Evolutionary conservation across 2,329 filamentous ascomycete genomes (phyloP), one percentile per base, ranked within the genome.

Genomic region (Thermomyces lanuginosus): DNA sequence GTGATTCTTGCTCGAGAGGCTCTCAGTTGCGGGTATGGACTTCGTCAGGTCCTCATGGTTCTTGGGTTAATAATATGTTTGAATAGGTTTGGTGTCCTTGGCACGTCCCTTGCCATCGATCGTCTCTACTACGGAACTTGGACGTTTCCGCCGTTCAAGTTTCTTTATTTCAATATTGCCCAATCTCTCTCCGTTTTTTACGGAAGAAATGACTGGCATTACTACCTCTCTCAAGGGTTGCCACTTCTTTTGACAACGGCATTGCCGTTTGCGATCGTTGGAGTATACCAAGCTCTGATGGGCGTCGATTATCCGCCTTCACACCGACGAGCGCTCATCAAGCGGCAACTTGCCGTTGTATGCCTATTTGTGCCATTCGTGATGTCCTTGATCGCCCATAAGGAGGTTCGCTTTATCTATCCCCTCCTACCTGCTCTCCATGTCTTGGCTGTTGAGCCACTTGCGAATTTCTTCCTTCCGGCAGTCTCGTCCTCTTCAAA

Each of bases 391-490:
- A 79, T 95, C 38, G 73, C 82, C 1, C 89, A 98, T 58, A 98
- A 98, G 51, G 89, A 98, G 62, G 80, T 92, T 41, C 81, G 89
- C 43, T 98, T 98, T 59, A 79, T 95, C 39, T 92, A 92, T 44
- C 86, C 89, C 1, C 66, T 98, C 10, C 66, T 95, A 2, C 86
- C 89, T 1, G 66, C 75, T n/a, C 65, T 98, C 5, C 81, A 89
- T 47, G 59, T 92, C 35, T 60, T 95, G 20, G 71, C 79, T 1
- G 81, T 82, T 0, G 67, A 71, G 0, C 64, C 72, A 2, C 54
- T 80, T 9, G 60, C 68, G 2, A 50, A 60, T 6, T 83, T 80
- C 56, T 82, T 86, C 48, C 54, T 56, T 6, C 59, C 55, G 6
- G 45, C 49, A 5, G 33, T 61, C 13, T 49, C 45, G 16, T 46